phyloP scores from a whole-genome alignment of 768 basidiomycete genomes.

The Leccinum incarnatum region DNA sequence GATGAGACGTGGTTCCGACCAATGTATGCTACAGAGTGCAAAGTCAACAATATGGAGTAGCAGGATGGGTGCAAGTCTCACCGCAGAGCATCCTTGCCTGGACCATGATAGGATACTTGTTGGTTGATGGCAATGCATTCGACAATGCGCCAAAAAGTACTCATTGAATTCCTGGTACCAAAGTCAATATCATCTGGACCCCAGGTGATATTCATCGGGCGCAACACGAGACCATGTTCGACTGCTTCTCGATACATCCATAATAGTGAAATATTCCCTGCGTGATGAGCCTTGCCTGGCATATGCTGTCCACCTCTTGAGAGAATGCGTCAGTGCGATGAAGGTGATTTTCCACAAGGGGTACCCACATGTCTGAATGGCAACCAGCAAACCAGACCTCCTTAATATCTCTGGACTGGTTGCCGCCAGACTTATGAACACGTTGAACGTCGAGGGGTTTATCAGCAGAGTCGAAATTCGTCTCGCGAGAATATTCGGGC shows the following conservation, averaged over 20 bases:
- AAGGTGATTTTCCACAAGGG: neutral
- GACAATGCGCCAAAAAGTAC: neutral
- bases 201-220: slow-evolving; percentile 15
- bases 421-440: neutral
- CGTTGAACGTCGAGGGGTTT: neutral
- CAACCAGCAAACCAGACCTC: neutral
- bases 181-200: slow-evolving; percentile 16
- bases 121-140: slow-evolving; percentile 15
- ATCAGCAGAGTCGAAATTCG: slow-evolving; percentile 15
- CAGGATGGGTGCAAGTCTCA: neutral
- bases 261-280: neutral
- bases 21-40: slow-evolving; percentile 2
- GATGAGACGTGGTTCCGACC: slow-evolving; percentile 12
- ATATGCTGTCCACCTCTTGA: slow-evolving; percentile 11
- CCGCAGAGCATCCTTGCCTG: slow-evolving; percentile 7
- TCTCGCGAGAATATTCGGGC: slow-evolving; percentile 13
- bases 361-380: slow-evolving; percentile 25
- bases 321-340: neutral
- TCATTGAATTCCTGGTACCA: slow-evolving; percentile 14
- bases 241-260: neutral
- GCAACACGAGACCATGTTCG: slow-evolving; percentile 4
- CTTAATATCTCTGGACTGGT: slow-evolving; percentile 38
- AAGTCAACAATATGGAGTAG: neutral
- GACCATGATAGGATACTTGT: neutral
- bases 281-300: slow-evolving; percentile 1